Conservation (phyloP, 1,284 basidiomycete genomes). For the Trichosporon asahii region DNA sequence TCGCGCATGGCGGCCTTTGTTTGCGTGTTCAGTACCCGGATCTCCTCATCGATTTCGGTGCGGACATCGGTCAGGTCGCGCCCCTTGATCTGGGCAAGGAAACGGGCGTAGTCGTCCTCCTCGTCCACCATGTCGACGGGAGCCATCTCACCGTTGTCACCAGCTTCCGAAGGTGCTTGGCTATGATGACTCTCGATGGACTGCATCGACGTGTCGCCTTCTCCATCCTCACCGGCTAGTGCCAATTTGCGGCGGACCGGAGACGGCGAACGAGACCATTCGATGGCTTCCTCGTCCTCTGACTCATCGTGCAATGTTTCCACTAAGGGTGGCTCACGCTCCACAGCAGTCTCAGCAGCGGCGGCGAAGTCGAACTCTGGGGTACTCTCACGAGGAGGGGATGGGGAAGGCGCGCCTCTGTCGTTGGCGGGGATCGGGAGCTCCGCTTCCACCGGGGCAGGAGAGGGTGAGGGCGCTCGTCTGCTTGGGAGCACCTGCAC, state of each 20-base stretch:
- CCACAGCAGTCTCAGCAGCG: too few relatives aligned
- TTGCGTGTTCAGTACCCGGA: constrained; percentile 73
- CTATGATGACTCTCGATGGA: not conserved
- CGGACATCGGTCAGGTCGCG: constrained; percentile 74
- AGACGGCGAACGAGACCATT: constrained; percentile 48
- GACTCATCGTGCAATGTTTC: constrained; percentile 18
- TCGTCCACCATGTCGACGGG: constrained; percentile 66
- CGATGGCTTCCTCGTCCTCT: constrained; percentile 40
- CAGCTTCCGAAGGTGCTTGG: constrained; percentile 17
- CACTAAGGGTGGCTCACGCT: not conserved
- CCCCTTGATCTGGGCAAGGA: constrained; percentile 84
- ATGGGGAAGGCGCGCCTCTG: not conserved
- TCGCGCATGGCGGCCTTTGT: constrained; percentile 84
- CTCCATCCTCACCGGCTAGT: not conserved
- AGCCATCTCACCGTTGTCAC: constrained; percentile 60
- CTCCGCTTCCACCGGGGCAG: not conserved
- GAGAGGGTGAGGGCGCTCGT: not conserved
- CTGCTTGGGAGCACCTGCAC: not conserved
- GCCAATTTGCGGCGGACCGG: constrained; percentile 25
- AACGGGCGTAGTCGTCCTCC: constrained; percentile 85
- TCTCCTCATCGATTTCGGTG: constrained; percentile 88
- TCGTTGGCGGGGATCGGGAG: not conserved
- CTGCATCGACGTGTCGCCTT: constrained; percentile 9
- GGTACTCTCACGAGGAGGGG: not conserved
- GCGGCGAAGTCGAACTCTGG: not conserved